Evolutionary conservation across 2,329 filamentous ascomycete species (phyloP).

Genomic region (Xylaria digitata): DNA sequence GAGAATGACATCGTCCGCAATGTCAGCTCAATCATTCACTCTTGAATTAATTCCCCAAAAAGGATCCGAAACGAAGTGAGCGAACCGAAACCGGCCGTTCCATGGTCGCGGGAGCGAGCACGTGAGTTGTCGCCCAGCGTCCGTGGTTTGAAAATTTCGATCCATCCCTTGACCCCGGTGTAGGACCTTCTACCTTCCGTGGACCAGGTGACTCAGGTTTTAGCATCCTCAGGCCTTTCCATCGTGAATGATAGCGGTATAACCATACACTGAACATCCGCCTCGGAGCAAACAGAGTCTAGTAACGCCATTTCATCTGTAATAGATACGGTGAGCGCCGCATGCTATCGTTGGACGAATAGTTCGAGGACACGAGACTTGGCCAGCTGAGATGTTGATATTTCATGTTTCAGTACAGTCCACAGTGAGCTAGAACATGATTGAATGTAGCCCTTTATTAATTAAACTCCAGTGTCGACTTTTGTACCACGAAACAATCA

Average conservation of each 20-base stretch:
- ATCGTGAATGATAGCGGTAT: not conserved
- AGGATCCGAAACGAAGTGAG: not conserved
- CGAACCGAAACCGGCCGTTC: constrained; percentile 2
- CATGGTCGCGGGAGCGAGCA: constrained; percentile 6
- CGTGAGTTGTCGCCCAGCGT: not conserved
- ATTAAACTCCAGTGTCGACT: constrained; percentile 7
- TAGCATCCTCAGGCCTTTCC: not conserved
- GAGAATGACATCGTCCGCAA: constrained; percentile 5
- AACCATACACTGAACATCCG: not conserved
- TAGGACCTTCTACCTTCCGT: not conserved
- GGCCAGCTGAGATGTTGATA: not conserved
- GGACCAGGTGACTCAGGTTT: not conserved
- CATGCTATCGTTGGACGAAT: not conserved
- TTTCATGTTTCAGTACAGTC: constrained; percentile 2
- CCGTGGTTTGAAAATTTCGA: not conserved
- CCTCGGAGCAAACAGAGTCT: not conserved
- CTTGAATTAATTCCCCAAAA: not conserved
- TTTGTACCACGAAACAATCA: constrained; percentile 19
- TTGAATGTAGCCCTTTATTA: not conserved
- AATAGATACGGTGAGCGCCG: not conserved
- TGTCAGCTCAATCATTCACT: not conserved
- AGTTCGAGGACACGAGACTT: not conserved
- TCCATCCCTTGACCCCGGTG: constrained; percentile 14
- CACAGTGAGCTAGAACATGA: not conserved
- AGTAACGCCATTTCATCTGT: not conserved